phyloP scores from a whole-genome alignment of 2,329 filamentous ascomycete genomes.

The Alternaria solani region DNA sequence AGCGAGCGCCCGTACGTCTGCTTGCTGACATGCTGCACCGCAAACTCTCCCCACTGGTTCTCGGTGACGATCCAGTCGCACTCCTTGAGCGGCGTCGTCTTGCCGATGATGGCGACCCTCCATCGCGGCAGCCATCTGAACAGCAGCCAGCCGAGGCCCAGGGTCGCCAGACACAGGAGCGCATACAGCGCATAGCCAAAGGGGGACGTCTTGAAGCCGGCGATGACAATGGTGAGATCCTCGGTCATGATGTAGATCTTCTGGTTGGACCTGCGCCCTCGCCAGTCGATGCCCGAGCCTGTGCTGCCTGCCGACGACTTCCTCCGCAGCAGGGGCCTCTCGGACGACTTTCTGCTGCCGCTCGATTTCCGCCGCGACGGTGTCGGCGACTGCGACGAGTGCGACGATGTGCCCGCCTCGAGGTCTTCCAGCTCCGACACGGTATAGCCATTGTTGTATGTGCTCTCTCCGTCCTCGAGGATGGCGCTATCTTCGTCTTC shows the following conservation, averaged over 20 bases:
- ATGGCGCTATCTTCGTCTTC: slow-evolving; percentile 48
- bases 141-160: slow-evolving; percentile 82
- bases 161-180: slow-evolving; percentile 72
- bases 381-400: slow-evolving; percentile 29
- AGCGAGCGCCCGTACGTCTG: slow-evolving; percentile 68
- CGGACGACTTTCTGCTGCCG: slow-evolving; percentile 64
- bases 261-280: slow-evolving; percentile 75
- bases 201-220: slow-evolving; percentile 83
- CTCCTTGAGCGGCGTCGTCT: slow-evolving; percentile 70
- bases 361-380: slow-evolving; percentile 67
- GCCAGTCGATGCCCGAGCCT: slow-evolving; percentile 65
- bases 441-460: slow-evolving; percentile 46
- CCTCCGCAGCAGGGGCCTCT: slow-evolving; percentile 72
- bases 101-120: slow-evolving; percentile 80
- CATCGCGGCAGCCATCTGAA: slow-evolving; percentile 90
- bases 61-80: slow-evolving; percentile 94
- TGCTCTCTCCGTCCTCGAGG: slow-evolving; percentile 41
- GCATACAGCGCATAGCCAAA: slow-evolving; percentile 75
- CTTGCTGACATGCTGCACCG: slow-evolving; percentile 72
- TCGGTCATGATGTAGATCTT: slow-evolving; percentile 94
- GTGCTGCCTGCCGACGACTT: slow-evolving; percentile 75
- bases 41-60: slow-evolving; percentile 96
- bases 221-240: slow-evolving; percentile 91
- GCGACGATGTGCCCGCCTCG: slow-evolving; percentile 43
- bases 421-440: slow-evolving; percentile 61